A percentile compares a stretch with the other conserved stretches of the same genome.
Conservation (phyloP, 805 yeast species). For the Dipodascus geniculatus region DNA sequence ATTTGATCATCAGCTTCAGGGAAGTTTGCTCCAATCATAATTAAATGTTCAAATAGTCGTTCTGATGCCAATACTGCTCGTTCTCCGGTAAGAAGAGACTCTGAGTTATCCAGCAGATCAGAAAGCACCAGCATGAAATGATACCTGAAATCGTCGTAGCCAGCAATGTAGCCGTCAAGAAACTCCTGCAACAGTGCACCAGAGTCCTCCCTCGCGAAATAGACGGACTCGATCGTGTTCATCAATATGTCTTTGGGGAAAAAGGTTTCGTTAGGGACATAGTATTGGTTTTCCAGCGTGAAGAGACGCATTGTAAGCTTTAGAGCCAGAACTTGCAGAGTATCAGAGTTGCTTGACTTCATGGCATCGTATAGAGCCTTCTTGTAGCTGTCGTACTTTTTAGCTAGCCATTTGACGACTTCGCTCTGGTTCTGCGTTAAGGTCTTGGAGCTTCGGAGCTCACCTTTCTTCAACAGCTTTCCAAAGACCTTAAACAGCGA, state of each 20-base stretch:
- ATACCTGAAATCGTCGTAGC: slow-evolving; percentile 68
- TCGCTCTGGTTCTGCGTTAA: slow-evolving; percentile 35
- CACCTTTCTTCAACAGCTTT: slow-evolving; percentile 32
- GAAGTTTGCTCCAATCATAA: slow-evolving; percentile 11
- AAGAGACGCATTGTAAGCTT: slow-evolving; percentile 31
- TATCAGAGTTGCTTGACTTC: slow-evolving; percentile 12
- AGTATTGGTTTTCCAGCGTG: slow-evolving; percentile 37
- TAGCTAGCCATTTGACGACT: slow-evolving; percentile 52
- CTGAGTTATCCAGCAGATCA: slow-evolving; percentile 27
- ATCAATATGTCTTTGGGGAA: slow-evolving; percentile 36
- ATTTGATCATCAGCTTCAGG: slow-evolving; percentile 18
- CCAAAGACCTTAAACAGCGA: slow-evolving; percentile 39
- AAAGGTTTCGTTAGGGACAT: slow-evolving; percentile 40
- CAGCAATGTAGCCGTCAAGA: slow-evolving; percentile 38
- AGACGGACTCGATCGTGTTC: slow-evolving; percentile 5
- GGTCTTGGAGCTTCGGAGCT: slow-evolving; percentile 23
- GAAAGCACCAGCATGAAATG: slow-evolving; percentile 50
- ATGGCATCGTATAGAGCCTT: slow-evolving; percentile 32
- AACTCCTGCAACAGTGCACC: slow-evolving; percentile 34
- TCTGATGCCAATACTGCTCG: slow-evolving; percentile 7
- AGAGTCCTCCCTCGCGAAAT: slow-evolving; percentile 11
- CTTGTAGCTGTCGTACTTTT: slow-evolving; percentile 46
- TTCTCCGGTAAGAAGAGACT: slow-evolving; percentile 4
- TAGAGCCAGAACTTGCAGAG: slow-evolving; percentile 11
- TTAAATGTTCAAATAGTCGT: slow-evolving; percentile 13